These are phyloP conservation scores for Penicillium sp. DNA, from an alignment of 2,329 filamentous ascomycete species.

Conservation along the genomic window DNA sequence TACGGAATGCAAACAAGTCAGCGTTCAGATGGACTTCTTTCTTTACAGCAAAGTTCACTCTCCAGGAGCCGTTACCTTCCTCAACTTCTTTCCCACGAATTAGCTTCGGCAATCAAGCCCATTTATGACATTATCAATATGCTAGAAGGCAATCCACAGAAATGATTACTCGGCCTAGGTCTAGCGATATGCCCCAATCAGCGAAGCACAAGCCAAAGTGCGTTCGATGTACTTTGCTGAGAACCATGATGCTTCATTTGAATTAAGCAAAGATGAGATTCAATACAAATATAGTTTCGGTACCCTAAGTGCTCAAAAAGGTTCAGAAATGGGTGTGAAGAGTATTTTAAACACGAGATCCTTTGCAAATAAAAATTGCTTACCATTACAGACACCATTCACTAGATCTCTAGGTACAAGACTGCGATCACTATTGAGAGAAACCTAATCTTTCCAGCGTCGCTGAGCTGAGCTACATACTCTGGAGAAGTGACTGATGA, in stretches of 20 bases:
- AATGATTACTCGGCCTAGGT: constrained; percentile 44
- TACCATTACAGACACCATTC: constrained; percentile 42
- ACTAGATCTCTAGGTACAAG: constrained; percentile 48
- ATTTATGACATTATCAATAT: constrained; percentile 60
- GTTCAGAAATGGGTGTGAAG: constrained; percentile 44
- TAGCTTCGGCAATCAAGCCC: constrained; percentile 44
- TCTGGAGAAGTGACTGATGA: constrained; percentile 42
- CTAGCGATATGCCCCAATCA: constrained; percentile 48
- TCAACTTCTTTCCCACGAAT: constrained; percentile 51
- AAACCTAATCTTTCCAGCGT: constrained; percentile 38
- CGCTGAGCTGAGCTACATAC: constrained; percentile 46
- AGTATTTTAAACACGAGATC: too few relatives aligned
- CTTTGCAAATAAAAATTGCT: constrained; percentile 1
- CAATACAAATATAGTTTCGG: constrained; percentile 55
- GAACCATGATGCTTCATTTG: constrained; percentile 41
- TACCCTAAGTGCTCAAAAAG: constrained; percentile 53
- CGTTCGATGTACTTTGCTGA: constrained; percentile 51
- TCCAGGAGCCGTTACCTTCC: constrained; percentile 27
- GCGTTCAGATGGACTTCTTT: not conserved
- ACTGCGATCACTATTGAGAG: constrained; percentile 48
- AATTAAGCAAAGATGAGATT: constrained; percentile 51
- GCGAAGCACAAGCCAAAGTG: constrained; percentile 52
- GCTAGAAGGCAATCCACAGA: constrained; percentile 58
- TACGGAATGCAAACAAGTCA: constrained; percentile 24
- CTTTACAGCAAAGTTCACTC: not conserved